Conservation (phyloP, 164 flowering plant species). For the Annona cherimola region DNA sequence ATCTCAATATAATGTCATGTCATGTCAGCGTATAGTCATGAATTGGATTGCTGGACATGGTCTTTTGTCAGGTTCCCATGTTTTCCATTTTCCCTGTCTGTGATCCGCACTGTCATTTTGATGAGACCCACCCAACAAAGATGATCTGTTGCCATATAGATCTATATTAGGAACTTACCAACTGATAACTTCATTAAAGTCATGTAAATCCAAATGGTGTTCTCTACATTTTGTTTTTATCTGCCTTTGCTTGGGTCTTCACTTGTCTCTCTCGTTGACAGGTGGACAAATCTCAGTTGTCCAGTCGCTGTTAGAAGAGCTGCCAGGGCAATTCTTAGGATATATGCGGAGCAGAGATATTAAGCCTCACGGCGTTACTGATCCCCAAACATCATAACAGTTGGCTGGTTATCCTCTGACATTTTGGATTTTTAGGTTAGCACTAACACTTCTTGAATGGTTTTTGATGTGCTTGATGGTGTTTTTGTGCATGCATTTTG, state of each 20-base stretch:
- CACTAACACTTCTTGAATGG: background rate
- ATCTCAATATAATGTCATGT: too few species aligned
- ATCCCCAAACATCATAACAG: background rate
- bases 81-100: background rate
- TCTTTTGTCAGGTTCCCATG: background rate
- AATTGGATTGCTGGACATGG: background rate
- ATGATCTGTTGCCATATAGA: background rate
- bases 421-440: background rate
- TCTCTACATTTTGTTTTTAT: background rate
- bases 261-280: conserved; percentile 1
- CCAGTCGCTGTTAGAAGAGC: conserved; percentile 18
- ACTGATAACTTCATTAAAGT: background rate
- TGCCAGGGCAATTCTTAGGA: conserved; percentile 16
- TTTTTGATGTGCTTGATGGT: background rate
- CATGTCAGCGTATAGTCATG: too few species aligned
- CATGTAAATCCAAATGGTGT: too few species aligned
- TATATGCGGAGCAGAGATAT: conserved; percentile 19
- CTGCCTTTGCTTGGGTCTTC: background rate
- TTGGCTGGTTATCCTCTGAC: background rate
- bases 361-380: conserved; percentile 1
- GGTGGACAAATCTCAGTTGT: conserved; percentile 17
- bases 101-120: background rate
- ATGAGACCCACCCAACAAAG: background rate
- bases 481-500: background rate
- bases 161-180: background rate